These are phyloP conservation scores for Gymnopus androsaceus DNA, from an alignment of 1,284 basidiomycete species.

Conservation along the genomic window DNA sequence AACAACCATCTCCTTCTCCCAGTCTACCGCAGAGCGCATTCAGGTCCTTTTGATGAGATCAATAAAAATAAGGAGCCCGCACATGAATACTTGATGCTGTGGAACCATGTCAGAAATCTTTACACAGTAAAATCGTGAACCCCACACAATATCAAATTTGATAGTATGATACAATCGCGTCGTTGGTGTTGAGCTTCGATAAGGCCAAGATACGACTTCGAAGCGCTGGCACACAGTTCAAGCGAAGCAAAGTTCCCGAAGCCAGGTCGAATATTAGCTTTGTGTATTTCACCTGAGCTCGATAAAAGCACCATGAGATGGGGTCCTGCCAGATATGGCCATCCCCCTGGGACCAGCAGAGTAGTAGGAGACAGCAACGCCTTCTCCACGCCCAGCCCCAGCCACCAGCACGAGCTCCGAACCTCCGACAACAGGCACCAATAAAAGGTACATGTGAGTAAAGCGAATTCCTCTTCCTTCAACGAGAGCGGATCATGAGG, in stretches of 20 bases:
- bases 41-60: conserved; percentile 70
- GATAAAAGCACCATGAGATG: conserved; percentile 1
- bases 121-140: neutral
- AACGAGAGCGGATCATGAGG: too few relatives aligned
- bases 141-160: conserved; percentile 3
- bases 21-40: conserved; percentile 50
- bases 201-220: conserved; percentile 3
- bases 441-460: too few relatives aligned
- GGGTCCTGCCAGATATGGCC: neutral
- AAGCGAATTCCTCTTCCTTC: too few relatives aligned
- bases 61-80: conserved; percentile 65
- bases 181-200: conserved; percentile 5
- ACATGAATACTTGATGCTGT: conserved; percentile 20
- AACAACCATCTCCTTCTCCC: conserved; percentile 59
- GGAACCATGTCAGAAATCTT: conserved; percentile 18
- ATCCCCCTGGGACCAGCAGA: conserved; percentile 10
- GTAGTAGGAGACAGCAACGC: too few relatives aligned
- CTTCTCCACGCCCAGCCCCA: too few relatives aligned
- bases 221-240: conserved; percentile 7
- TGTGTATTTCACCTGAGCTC: conserved; percentile 6
- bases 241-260: conserved; percentile 6
- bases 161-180: neutral
- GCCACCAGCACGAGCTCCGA: too few relatives aligned
- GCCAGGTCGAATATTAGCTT: conserved; percentile 7
- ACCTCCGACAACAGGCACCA: too few relatives aligned